Conservation (phyloP, 1,284 basidiomycete genomes). For the Trichosporon sp. region DNA sequence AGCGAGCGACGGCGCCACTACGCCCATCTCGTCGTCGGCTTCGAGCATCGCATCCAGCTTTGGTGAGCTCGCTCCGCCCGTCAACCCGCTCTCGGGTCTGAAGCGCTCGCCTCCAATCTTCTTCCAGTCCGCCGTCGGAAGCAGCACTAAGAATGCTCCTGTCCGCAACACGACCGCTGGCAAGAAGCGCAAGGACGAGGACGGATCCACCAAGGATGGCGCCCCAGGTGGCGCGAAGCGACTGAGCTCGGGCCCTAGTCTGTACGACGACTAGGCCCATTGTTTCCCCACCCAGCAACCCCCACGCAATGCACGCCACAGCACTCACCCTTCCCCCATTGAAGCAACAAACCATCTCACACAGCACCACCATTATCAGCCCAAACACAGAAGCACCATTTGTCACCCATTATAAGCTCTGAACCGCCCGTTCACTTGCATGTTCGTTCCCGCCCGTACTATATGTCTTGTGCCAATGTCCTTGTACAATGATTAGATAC, state of each 20-base stretch:
- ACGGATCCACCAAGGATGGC: conserved; percentile 22
- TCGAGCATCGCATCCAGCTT: conserved; percentile 23
- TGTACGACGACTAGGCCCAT: conserved; percentile 18
- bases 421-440: not conserved
- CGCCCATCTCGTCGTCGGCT: conserved; percentile 21
- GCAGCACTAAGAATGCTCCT: conserved; percentile 16
- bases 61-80: conserved; percentile 26
- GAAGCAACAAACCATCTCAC: not conserved
- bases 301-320: too few species aligned
- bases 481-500: conserved; percentile 19
- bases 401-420: conserved; percentile 3
- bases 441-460: not conserved
- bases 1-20: conserved; percentile 3
- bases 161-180: conserved; percentile 22
- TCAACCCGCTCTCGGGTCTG: conserved; percentile 40
- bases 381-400: not conserved
- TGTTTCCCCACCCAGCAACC: too few species aligned
- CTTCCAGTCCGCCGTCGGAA: conserved; percentile 40
- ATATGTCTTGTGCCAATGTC: conserved; percentile 19
- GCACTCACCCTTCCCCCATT: not conserved
- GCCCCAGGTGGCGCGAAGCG: conserved; percentile 38
- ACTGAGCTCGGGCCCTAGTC: conserved; percentile 43
- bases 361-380: not conserved
- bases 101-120: conserved; percentile 46
- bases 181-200: conserved; percentile 43